Base-by-base conservation (phyloP, 345 rosid species). In the Bruguiera gymnorhiza region DNA sequence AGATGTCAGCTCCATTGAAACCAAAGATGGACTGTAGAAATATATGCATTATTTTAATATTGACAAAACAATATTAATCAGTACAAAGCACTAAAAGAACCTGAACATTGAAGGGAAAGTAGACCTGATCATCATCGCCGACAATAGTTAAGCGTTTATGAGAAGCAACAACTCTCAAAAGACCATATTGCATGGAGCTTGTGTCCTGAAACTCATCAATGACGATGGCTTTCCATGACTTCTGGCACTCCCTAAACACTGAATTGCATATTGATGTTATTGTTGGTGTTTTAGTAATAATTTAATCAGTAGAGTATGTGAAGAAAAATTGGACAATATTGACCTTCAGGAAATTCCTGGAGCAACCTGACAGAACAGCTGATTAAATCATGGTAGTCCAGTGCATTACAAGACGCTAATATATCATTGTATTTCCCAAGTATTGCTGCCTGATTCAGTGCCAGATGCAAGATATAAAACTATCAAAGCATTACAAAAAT, bases 171-270 rank as follows among this genome's bases (percentile, higher is more conserved):
- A 84, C 74, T 39, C 71, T 77, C 39, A 93, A 78, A 77, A 91
- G 89, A 76, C 67, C 70, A 80, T 91, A 91, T 77, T 93, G 98
- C 95, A 83, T 89, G 70, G 90, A 78, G 81, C 97, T 93, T 52
- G 98, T 93, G 82, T 93, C 98, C 81, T 93, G 98, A 70, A 93
- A 93, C 78, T 93, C 98, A 71, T 93, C 98, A 62, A 93, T 77
- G 76, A 93, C 87, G 73, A 91, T 83, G 66, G 91, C 91, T 80
- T 84, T 88, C 91, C 96, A 93, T n/a, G 85, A 78, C 69, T 83
- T 88, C 81, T 83, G 88, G 76, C 89, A 82, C 69, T 87, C 91
- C 83, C 85, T 84, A 75, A 82, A 83, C 66, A 87, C 97, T 93
- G 75, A 75, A 76, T 75, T 31, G 70, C 70, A 73, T 21, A 68